Evolutionary conservation across 306 rosid species (phyloP).

Genomic region (Trifolium repens): DNA sequence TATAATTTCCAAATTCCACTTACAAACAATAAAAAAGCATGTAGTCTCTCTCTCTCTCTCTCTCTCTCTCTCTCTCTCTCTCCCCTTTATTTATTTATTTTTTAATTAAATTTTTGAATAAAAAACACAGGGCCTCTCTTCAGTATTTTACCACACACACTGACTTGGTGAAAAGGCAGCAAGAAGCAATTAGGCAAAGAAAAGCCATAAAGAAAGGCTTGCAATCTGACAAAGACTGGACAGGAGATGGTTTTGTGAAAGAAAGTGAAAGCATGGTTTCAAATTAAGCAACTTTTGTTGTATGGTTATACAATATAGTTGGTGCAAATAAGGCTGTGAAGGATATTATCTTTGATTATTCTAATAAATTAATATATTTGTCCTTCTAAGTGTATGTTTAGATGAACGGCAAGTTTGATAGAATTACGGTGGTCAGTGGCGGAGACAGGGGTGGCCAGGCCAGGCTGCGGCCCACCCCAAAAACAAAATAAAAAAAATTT

Average conservation of each 20-base stretch:
- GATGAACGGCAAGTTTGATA: too few species aligned
- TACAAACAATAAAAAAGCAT: background rate
- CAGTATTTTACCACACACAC: slow-evolving; percentile 88
- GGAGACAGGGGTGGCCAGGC: too few species aligned
- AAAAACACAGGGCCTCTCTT: slow-evolving; percentile 72
- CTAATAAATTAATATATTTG: background rate
- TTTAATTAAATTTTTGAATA: background rate
- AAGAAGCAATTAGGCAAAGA: slow-evolving; percentile 81
- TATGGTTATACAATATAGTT: slow-evolving; percentile 24
- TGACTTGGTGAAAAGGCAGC: slow-evolving; percentile 84
- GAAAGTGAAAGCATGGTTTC: slow-evolving; percentile 99
- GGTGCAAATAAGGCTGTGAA: slow-evolving; percentile 11
- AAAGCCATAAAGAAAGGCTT: slow-evolving; percentile 82
- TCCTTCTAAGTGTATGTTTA: slow-evolving; percentile 7
- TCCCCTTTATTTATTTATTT: background rate
- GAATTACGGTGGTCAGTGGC: too few species aligned
- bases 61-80: background rate
- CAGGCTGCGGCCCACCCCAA: too few species aligned
- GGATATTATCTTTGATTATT: slow-evolving; percentile 31
- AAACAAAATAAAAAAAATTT: too few species aligned
- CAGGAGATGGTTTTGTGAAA: slow-evolving; percentile 94
- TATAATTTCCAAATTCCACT: slow-evolving; percentile 8
- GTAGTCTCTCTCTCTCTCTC: background rate
- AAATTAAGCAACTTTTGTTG: slow-evolving; percentile 48
- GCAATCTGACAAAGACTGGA: slow-evolving; percentile 95